Conservation (phyloP, 257 asterid genomes). For the Solanum arcanum region DNA sequence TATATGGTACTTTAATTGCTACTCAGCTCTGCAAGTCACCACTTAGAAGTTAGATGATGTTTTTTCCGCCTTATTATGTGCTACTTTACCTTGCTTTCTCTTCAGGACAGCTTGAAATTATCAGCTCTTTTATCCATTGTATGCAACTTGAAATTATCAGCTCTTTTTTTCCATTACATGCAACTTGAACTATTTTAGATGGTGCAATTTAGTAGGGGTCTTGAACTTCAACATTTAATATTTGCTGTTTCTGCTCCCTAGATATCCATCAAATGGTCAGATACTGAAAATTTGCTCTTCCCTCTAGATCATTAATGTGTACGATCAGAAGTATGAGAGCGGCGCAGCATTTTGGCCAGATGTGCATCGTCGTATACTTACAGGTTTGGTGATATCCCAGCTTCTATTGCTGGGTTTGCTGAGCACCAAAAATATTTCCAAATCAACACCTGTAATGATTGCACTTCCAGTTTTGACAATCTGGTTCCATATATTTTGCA, state of each 20-base stretch:
- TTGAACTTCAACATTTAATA: neutral
- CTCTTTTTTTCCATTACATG: neutral
- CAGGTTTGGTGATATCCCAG: constrained; percentile 60
- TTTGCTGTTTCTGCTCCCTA: neutral
- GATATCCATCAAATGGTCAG: neutral
- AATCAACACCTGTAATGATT: constrained; percentile 50
- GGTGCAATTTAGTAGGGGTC: neutral
- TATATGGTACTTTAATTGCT: neutral
- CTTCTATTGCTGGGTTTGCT: constrained; percentile 60
- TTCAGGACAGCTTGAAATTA: neutral
- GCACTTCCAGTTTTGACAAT: constrained; percentile 62
- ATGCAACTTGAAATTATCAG: neutral
- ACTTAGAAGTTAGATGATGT: neutral
- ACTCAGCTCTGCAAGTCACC: neutral
- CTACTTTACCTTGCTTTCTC: neutral
- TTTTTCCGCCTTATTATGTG: neutral
- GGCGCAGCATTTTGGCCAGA: constrained; percentile 93
- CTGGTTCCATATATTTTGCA: constrained; percentile 68
- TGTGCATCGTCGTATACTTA: constrained; percentile 63
- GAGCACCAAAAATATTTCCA: constrained; percentile 46
- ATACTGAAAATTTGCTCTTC: neutral
- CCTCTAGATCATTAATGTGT: constrained; percentile 79
- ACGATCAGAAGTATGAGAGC: constrained; percentile 79
- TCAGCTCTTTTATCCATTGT: neutral
- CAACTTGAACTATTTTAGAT: neutral